Conservation (phyloP, 805 yeast species). For the Sugiyamaella smithiae region DNA sequence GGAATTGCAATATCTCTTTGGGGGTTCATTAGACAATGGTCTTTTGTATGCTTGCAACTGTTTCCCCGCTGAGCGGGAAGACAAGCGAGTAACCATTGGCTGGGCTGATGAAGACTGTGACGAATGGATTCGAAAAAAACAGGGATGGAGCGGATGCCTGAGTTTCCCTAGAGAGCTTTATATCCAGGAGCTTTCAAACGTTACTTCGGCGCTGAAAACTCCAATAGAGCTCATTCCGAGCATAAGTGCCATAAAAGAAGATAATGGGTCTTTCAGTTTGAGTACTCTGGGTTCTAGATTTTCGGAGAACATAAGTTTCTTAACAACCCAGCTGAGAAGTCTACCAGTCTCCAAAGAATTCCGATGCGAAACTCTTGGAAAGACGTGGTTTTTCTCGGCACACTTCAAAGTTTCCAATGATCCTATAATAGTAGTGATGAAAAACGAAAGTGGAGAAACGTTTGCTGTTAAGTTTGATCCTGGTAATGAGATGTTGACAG, state of each 20-base stretch:
- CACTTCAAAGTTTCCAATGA: neutral
- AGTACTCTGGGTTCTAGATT: neutral
- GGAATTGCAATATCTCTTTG: neutral
- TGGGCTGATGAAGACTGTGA: neutral
- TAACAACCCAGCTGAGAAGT: neutral
- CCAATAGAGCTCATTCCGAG: neutral
- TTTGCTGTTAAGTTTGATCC: neutral
- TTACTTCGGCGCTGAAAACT: neutral
- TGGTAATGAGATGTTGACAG: neutral
- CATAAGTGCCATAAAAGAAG: neutral
- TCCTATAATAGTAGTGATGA: neutral
- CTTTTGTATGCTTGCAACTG: neutral
- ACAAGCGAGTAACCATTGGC: neutral
- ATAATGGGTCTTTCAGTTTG: neutral
- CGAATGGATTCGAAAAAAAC: neutral
- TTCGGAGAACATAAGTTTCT: neutral
- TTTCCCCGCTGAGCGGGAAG: neutral
- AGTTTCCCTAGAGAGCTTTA: neutral
- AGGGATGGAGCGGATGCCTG: slow-evolving; percentile 4
- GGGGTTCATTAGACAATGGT: neutral
- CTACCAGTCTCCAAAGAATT: neutral
- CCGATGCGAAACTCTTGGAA: neutral
- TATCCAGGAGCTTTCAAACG: neutral
- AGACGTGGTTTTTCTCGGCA: neutral
- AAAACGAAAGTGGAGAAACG: neutral